These are phyloP conservation scores for Phytophthora uliginosa DNA, from an alignment of 352 stramenopile species.

Conservation along the genomic window DNA sequence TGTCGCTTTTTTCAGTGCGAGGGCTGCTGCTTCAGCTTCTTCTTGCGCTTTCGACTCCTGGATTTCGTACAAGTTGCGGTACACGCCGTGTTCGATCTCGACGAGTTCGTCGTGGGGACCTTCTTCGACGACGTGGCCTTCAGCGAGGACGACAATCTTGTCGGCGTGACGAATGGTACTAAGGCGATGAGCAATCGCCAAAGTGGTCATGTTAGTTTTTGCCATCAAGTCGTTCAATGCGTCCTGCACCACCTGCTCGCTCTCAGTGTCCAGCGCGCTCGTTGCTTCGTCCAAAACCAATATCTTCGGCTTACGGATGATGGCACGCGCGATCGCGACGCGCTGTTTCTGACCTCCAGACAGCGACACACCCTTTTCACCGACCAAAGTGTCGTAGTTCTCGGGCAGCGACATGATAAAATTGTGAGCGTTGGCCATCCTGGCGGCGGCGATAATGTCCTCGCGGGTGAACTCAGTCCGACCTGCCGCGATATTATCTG, in stretches of 20 bases:
- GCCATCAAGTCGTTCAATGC: slow-evolving; percentile 15
- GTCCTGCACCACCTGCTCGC: slow-evolving; percentile 20
- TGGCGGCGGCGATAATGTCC: slow-evolving; percentile 73
- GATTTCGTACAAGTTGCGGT: background rate
- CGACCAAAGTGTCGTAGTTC: slow-evolving; percentile 82
- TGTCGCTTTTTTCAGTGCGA: background rate
- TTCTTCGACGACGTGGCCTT: slow-evolving; percentile 1
- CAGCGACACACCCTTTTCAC: slow-evolving; percentile 42
- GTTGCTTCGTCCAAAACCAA: slow-evolving; percentile 47
- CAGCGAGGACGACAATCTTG: slow-evolving; percentile 13
- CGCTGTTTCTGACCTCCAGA: slow-evolving; percentile 50
- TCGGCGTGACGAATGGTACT: slow-evolving; percentile 55
- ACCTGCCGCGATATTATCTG: slow-evolving; percentile 84
- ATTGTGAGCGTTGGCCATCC: slow-evolving; percentile 40
- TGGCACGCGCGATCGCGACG: slow-evolving; percentile 42
- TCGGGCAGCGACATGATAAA: slow-evolving; percentile 84
- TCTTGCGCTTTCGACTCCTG: slow-evolving; percentile 1
- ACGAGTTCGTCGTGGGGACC: background rate
- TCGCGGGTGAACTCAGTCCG: slow-evolving; percentile 14
- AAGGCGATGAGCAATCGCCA: slow-evolving; percentile 93
- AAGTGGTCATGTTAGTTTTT: slow-evolving; percentile 70
- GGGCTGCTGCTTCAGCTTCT: background rate
- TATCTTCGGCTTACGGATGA: slow-evolving; percentile 87
- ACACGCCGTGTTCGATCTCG: background rate
- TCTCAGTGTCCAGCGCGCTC: slow-evolving; percentile 22